Evolutionary conservation across 192 early-diverging fungal genomes (phyloP).

Genomic region (Mortierella hygrophila): DNA sequence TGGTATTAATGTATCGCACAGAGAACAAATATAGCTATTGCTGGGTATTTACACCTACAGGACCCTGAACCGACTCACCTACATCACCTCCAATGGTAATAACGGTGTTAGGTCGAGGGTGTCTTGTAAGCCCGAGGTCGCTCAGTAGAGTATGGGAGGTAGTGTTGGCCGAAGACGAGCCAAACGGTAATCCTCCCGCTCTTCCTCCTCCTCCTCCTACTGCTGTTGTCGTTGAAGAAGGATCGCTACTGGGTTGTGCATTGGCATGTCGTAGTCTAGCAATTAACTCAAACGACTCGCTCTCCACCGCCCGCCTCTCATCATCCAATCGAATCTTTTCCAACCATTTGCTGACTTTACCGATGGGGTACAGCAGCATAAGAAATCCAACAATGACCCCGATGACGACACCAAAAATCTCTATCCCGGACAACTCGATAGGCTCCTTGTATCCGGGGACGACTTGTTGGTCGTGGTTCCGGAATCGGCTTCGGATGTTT

Average conservation of each 20-base stretch:
- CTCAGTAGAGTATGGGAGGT: neutral
- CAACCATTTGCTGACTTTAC: neutral
- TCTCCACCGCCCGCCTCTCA: neutral
- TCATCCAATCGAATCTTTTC: neutral
- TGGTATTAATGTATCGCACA: too few relatives aligned
- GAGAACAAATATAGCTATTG: too few relatives aligned
- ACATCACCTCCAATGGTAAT: neutral
- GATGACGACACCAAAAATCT: neutral
- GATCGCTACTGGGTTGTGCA: neutral
- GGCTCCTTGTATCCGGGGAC: neutral
- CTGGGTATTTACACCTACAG: too few relatives aligned
- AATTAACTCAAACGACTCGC: neutral
- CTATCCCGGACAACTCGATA: neutral
- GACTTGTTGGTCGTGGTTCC: too few relatives aligned
- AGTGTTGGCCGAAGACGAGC: neutral
- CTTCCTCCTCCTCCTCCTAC: too few relatives aligned
- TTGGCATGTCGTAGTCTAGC: neutral
- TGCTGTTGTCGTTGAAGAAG: too few relatives aligned
- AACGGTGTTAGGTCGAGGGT: neutral
- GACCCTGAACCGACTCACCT: neutral
- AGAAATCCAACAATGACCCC: neutral
- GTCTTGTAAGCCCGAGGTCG: neutral
- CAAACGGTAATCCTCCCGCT: neutral
- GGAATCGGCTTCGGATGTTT: neutral
- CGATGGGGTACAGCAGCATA: neutral